Conservation (phyloP, 805 yeast genomes). For the Monosporozyma siamensis region DNA sequence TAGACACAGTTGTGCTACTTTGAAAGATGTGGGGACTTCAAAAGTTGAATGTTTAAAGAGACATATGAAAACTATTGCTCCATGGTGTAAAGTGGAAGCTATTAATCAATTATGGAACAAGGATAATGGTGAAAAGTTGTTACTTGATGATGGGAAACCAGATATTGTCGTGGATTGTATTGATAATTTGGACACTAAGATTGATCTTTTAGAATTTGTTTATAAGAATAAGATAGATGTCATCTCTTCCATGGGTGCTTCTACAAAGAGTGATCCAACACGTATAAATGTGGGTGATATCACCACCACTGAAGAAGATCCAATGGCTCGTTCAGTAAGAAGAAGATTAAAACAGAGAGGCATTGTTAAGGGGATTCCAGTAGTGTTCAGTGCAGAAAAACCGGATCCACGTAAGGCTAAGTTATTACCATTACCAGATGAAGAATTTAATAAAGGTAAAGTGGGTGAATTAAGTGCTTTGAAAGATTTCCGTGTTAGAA, state of each 20-base stretch:
- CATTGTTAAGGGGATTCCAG: constrained; percentile 65
- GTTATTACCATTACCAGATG: constrained; percentile 75
- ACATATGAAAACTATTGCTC: constrained; percentile 70
- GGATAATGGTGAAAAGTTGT: constrained; percentile 51
- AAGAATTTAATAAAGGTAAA: constrained; percentile 46
- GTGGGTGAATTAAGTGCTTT: constrained; percentile 84
- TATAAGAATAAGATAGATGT: constrained; percentile 52
- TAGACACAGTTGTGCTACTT: constrained; percentile 89
- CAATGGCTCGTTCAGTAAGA: constrained; percentile 79
- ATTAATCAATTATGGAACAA: constrained; percentile 68
- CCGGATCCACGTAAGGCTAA: constrained; percentile 93
- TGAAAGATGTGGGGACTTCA: constrained; percentile 84
- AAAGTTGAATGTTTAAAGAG: constrained; percentile 72
- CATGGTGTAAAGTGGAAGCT: constrained; percentile 86
- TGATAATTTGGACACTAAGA: constrained; percentile 95
- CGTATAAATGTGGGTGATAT: constrained; percentile 84
- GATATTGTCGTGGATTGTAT: constrained; percentile 88
- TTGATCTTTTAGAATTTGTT: constrained; percentile 74
- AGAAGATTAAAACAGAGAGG: constrained; percentile 76
- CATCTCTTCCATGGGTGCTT: constrained; percentile 93
- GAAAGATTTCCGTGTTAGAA: constrained; percentile 85
- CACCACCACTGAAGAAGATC: constrained; percentile 86
- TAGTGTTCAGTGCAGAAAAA: constrained; percentile 88
- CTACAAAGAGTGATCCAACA: constrained; percentile 92
- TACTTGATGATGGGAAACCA: constrained; percentile 45